Conservation (phyloP, 768 basidiomycete species). For the Mycena rebaudengoi region DNA sequence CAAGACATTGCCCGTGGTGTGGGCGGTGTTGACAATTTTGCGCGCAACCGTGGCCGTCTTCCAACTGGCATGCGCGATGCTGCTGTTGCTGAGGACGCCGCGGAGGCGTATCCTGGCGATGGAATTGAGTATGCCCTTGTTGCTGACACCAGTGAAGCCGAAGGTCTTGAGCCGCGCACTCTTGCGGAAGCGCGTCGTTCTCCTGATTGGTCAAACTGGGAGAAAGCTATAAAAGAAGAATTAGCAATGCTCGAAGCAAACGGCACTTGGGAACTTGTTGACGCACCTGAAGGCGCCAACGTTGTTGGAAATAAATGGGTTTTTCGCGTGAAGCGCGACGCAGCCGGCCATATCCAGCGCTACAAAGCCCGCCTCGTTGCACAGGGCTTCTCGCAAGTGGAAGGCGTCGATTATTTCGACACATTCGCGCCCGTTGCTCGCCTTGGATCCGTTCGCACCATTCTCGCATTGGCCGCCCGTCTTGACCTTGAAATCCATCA, state of each 20-base stretch:
- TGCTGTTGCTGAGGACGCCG: not conserved
- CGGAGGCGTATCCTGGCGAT: not conserved
- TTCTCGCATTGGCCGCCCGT: constrained; percentile 37
- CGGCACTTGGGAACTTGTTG: constrained; percentile 23
- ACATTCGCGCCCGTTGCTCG: constrained; percentile 18
- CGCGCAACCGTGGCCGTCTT: not conserved
- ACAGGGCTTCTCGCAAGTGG: constrained; percentile 36
- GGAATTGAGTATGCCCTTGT: constrained; percentile 18
- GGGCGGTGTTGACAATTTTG: not conserved
- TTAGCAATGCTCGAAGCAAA: constrained; percentile 17
- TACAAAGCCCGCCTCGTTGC: not conserved
- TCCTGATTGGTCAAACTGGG: constrained; percentile 30
- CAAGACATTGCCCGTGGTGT: not conserved
- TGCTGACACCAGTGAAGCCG: constrained; percentile 10
- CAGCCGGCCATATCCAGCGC: constrained; percentile 2
- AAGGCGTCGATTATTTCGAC: constrained; percentile 38
- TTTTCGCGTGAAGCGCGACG: not conserved
- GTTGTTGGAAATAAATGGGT: constrained; percentile 9
- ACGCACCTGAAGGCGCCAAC: constrained; percentile 12
- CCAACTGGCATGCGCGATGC: not conserved
- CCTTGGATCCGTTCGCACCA: constrained; percentile 16
- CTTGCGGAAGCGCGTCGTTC: constrained; percentile 11
- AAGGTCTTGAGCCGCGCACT: constrained; percentile 13
- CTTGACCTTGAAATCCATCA: constrained; percentile 38
- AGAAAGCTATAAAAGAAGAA: constrained; percentile 27